Percentiles rank a stretch among this genome's conserved stretches.
Conservation (phyloP, 2,329 filamentous ascomycete genomes). For the Colletotrichum sidae region DNA sequence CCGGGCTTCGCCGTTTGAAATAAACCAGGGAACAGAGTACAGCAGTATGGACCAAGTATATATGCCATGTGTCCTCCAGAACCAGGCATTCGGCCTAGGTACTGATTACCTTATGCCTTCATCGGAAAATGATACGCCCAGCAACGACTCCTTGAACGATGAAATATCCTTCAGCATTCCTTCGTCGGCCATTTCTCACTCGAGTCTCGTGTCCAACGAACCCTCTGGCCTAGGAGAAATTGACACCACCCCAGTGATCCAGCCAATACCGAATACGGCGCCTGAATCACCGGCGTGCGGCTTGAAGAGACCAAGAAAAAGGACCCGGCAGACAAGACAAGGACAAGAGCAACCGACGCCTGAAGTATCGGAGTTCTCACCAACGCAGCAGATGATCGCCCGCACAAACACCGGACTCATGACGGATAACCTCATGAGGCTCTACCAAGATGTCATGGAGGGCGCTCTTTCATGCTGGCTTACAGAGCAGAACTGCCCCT, state of each 20-base stretch:
- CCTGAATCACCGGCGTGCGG: no score
- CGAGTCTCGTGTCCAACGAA: not conserved
- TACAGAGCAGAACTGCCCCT: constrained; percentile 64
- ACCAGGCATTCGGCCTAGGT: not conserved
- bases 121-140: not conserved
- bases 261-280: not conserved
- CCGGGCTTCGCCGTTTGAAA: no score
- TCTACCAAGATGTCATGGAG: constrained; percentile 67
- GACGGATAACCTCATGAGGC: constrained; percentile 56
- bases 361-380: constrained; percentile 33
- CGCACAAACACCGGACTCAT: constrained; percentile 50
- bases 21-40: no score
- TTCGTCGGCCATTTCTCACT: constrained; percentile 1
- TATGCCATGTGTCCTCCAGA: not conserved
- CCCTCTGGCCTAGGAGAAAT: not conserved
- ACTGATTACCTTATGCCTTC: not conserved
- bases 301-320: not conserved
- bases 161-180: constrained; percentile 7
- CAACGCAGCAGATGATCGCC: constrained; percentile 41
- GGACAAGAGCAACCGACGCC: not conserved
- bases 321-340: not conserved
- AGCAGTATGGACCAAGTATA: not conserved
- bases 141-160: not conserved
- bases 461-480: constrained; percentile 66
- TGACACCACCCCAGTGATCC: not conserved